These are phyloP conservation scores for Atkinsonella hypoxylon DNA, from an alignment of 2,329 filamentous ascomycete genomes.

Conservation along the genomic window DNA sequence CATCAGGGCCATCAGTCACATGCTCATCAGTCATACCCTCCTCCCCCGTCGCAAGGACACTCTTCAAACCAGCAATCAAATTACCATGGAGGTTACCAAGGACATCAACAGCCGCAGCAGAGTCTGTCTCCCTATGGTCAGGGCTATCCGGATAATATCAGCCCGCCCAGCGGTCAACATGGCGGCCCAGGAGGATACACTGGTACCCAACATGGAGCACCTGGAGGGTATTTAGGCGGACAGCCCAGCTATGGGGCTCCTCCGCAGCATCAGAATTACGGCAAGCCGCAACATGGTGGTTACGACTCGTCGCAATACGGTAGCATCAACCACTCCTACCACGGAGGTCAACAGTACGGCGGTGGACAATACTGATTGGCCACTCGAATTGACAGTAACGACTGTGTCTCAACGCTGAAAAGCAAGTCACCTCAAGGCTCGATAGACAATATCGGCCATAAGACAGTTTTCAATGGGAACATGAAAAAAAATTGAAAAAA, in stretches of 20 bases:
- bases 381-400: no score
- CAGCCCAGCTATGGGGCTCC: constrained; percentile 13
- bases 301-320: constrained; percentile 17
- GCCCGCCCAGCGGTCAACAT: constrained; percentile 11
- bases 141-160: constrained; percentile 10
- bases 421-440: no score
- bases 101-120: constrained; percentile 7
- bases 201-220: constrained; percentile 13
- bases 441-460: no score
- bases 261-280: constrained; percentile 9
- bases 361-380: constrained; percentile 7
- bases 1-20: constrained; percentile 12
- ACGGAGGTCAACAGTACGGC: constrained; percentile 13
- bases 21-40: constrained; percentile 12
- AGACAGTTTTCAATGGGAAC: no score
- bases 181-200: constrained; percentile 13
- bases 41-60: constrained; percentile 9
- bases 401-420: no score
- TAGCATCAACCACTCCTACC: constrained; percentile 14
- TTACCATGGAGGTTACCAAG: constrained; percentile 5
- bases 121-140: constrained; percentile 12
- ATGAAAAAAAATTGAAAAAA: no score
- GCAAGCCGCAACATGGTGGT: constrained; percentile 6
- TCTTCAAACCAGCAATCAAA: constrained; percentile 11
- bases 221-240: constrained; percentile 12